Percentiles rank a stretch among this genome's conserved stretches.
These are phyloP conservation scores for Dactylonectria estremocensis DNA, from an alignment of 2,329 filamentous ascomycete species.

Conservation along the genomic window DNA sequence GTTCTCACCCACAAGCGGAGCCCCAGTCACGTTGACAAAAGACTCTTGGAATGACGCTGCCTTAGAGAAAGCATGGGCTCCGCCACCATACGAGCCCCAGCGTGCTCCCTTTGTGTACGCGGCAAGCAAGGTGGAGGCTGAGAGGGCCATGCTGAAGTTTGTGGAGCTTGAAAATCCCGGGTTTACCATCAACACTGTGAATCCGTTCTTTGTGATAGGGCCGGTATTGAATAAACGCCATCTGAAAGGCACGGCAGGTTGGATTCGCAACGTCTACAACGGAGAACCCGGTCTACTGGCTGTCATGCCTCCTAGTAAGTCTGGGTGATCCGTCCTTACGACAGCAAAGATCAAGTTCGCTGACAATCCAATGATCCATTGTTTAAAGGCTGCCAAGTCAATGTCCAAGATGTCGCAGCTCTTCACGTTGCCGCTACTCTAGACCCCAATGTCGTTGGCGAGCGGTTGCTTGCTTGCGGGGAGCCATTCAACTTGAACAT, in stretches of 20 bases:
- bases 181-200: neutral
- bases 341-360: neutral
- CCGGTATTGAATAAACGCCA: neutral
- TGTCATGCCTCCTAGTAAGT: neutral
- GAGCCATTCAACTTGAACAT: neutral
- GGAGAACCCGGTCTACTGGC: neutral
- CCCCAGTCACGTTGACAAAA: conserved; percentile 13
- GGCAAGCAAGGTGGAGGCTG: conserved; percentile 13
- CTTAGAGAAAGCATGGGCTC: conserved; percentile 4
- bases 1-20: neutral
- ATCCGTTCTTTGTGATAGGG: neutral
- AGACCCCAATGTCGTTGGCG: neutral
- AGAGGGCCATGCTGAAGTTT: conserved; percentile 16
- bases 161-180: neutral
- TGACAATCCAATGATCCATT: neutral
- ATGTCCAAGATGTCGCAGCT: neutral
- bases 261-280: neutral
- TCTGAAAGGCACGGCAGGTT: neutral
- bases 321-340: accelerated
- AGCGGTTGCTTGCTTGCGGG: neutral
- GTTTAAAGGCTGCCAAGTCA: neutral
- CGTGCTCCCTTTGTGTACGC: conserved; percentile 7
- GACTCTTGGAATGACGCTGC: conserved; percentile 19
- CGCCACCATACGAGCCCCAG: conserved; percentile 15
- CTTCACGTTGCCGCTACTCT: neutral